Conservation (phyloP, 2,329 filamentous ascomycete species). For the Aspergillus hiratsukae region DNA sequence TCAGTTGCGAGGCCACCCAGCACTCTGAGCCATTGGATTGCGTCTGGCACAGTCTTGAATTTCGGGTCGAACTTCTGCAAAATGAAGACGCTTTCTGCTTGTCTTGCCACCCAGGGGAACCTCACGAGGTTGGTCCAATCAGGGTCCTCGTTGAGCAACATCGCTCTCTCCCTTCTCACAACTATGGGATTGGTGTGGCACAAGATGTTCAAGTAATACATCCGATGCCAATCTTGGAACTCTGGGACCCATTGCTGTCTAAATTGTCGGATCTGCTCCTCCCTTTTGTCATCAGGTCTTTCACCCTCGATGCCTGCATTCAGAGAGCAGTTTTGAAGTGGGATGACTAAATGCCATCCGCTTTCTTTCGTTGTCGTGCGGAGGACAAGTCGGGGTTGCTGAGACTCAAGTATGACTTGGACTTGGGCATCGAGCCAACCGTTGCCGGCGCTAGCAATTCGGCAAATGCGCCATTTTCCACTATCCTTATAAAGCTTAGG, state of each 20-base stretch:
- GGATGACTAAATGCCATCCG: not conserved
- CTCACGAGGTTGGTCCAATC: not conserved
- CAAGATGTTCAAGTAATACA: not conserved
- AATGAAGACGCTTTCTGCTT: not conserved
- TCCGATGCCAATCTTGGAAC: not conserved
- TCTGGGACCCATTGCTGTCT: too few species aligned
- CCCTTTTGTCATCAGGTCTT: not conserved
- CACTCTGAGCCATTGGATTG: not conserved
- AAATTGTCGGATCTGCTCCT: not conserved
- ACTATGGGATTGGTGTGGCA: not conserved
- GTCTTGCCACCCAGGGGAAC: not conserved
- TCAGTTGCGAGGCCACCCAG: not conserved
- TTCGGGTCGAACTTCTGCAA: not conserved
- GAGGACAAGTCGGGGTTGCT: not conserved
- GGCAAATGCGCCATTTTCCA: not conserved
- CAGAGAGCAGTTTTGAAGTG: not conserved
- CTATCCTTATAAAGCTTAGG: not conserved
- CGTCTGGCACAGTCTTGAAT: not conserved
- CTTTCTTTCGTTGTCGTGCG: not conserved
- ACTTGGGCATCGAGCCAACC: not conserved
- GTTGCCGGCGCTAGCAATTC: not conserved
- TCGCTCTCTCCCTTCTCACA: too few species aligned
- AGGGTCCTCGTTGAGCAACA: too few species aligned
- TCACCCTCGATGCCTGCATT: not conserved
- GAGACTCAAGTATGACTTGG: not conserved